phyloP scores from a whole-genome alignment of 1,284 basidiomycete genomes.

The Thecaphora thlaspeos region DNA sequence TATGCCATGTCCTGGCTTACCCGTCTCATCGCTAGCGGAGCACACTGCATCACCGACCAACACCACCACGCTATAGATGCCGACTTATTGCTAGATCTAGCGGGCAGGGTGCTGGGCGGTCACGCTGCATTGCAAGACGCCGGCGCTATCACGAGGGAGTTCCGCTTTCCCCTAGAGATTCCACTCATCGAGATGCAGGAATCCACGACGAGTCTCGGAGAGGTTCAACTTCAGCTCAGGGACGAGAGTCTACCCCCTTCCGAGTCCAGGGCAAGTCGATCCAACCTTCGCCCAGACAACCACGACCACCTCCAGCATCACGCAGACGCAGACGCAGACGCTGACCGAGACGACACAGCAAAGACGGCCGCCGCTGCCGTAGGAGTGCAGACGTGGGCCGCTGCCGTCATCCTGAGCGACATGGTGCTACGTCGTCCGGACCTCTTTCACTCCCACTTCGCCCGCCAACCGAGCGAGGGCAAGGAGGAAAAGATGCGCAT shows the following conservation, averaged over 20 bases:
- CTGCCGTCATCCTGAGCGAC: conserved; percentile 27
- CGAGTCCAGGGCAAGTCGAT: too few relatives aligned
- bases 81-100: conserved; percentile 26
- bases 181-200: conserved; percentile 3
- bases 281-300: too few relatives aligned
- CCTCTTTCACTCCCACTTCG: conserved; percentile 13
- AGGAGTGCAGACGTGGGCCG: conserved; percentile 36
- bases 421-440: conserved; percentile 17
- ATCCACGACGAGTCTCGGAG: too few relatives aligned
- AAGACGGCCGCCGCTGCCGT: conserved; percentile 35
- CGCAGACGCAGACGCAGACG: too few relatives aligned
- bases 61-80: conserved; percentile 1
- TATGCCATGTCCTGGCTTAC: conserved; percentile 37
- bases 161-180: conserved; percentile 20
- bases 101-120: conserved; percentile 27
- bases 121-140: conserved; percentile 28
- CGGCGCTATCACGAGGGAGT: conserved; percentile 25
- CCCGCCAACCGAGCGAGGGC: too few relatives aligned
- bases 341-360: background rate
- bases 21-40: conserved; percentile 26
- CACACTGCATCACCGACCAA: conserved; percentile 20
- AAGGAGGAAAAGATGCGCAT: conserved; percentile 11
- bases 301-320: too few relatives aligned
- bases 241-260: too few relatives aligned
- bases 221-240: too few relatives aligned